Evolutionary conservation across 1,284 basidiomycete genomes (phyloP).

Genomic region (Leccinum griseonigrum): DNA sequence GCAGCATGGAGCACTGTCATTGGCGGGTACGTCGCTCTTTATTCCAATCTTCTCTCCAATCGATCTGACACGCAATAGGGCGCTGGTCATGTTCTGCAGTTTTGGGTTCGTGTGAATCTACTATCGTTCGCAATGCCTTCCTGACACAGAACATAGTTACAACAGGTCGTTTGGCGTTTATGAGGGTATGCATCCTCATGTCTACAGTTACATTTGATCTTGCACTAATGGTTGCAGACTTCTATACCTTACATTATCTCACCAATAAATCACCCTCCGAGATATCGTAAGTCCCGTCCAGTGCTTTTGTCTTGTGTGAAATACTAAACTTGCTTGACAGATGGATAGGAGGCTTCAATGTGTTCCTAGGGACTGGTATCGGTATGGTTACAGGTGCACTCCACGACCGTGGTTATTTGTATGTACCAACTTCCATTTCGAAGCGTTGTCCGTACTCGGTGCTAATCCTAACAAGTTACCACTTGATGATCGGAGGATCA

Average conservation of each 20-base stretch:
- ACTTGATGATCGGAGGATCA: neutral
- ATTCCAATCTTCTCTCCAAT: neutral
- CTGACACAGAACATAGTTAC: conserved; percentile 20
- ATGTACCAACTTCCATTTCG: conserved; percentile 6
- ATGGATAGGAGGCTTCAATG: conserved; percentile 32
- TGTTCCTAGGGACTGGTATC: conserved; percentile 10
- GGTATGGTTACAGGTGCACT: conserved; percentile 22
- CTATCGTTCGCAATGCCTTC: neutral
- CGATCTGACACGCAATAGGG: conserved; percentile 11
- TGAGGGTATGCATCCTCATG: conserved; percentile 24
- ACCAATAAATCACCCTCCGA: conserved; percentile 24
- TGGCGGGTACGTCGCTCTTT: conserved; percentile 19
- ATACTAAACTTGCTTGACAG: conserved; percentile 9
- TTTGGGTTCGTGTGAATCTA: neutral
- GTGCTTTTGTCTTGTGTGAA: no score
- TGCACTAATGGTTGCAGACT: conserved; percentile 15
- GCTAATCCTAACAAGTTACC: neutral
- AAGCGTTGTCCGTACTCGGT: neutral
- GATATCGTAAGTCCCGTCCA: conserved; percentile 27
- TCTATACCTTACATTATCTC: conserved; percentile 31
- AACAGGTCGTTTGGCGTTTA: conserved; percentile 28
- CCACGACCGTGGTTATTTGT: conserved; percentile 34
- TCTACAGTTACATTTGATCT: neutral
- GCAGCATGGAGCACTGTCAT: conserved; percentile 26
- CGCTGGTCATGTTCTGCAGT: conserved; percentile 4